Percentiles rank a stretch among this genome's conserved stretches.
These are phyloP conservation scores for Ophiostoma sp. DNA, from an alignment of 2,329 filamentous ascomycete species.

Conservation along the genomic window DNA sequence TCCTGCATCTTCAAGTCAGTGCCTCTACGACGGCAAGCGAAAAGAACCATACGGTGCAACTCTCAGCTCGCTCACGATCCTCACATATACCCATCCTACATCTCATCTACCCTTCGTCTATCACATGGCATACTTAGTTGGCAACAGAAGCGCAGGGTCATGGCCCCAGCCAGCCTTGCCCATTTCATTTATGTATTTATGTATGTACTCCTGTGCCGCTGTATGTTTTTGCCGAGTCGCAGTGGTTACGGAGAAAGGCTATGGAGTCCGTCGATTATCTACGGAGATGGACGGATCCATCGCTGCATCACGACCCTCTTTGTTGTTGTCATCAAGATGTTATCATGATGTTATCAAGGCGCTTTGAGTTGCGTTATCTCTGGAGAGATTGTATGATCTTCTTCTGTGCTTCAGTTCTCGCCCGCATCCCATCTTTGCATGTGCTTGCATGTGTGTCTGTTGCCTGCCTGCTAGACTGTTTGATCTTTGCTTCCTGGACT, in stretches of 20 bases:
- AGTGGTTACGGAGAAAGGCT: neutral
- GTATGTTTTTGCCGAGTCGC: neutral
- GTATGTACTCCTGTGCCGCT: neutral
- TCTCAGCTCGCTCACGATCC: no score
- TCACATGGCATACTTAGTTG: neutral
- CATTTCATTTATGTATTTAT: neutral
- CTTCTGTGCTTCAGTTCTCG: no score
- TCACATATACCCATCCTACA: no score
- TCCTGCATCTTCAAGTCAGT: no score
- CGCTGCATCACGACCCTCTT: neutral
- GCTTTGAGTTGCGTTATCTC: neutral
- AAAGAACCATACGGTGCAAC: no score
- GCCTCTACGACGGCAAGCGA: no score
- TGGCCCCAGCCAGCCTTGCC: neutral
- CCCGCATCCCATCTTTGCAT: no score
- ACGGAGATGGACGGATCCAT: neutral
- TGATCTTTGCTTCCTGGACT: neutral
- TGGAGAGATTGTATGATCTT: neutral
- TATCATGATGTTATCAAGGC: constrained; percentile 9
- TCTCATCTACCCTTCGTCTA: neutral
- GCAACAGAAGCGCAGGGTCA: neutral
- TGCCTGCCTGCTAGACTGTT: neutral
- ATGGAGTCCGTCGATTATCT: constrained; percentile 14
- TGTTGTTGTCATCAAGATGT: constrained; percentile 8
- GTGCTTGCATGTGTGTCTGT: neutral